Percentiles rank a stretch among this genome's conserved stretches.
Conservation (phyloP, 2,329 filamentous ascomycete genomes). For the Aspergillus ochraceus region DNA sequence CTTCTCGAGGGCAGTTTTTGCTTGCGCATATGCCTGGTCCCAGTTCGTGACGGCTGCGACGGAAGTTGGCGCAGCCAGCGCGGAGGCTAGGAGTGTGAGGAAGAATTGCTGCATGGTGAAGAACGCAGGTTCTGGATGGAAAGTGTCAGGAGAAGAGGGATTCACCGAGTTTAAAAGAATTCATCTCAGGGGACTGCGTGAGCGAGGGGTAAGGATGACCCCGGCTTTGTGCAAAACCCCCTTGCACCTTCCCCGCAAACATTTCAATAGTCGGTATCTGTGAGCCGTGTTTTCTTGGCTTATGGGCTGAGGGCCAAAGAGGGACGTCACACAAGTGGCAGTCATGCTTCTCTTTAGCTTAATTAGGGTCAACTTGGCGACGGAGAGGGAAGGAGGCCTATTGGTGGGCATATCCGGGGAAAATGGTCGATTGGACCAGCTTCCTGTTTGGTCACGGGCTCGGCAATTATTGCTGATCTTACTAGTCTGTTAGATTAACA, state of each 20-base stretch:
- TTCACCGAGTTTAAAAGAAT: not conserved
- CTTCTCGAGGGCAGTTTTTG: conserved; percentile 10
- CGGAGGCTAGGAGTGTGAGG: not conserved
- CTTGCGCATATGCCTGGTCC: conserved; percentile 14
- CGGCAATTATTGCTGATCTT: not conserved
- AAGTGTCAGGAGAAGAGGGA: not conserved
- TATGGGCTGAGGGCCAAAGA: not conserved
- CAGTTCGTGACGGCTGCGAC: not conserved
- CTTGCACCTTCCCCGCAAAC: not conserved
- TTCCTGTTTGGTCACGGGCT: not conserved
- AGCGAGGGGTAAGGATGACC: not conserved
- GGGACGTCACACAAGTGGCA: not conserved
- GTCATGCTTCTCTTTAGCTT: not conserved
- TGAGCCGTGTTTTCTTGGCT: too few species aligned
- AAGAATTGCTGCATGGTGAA: not conserved
- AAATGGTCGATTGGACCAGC: not conserved
- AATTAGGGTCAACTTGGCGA: not conserved
- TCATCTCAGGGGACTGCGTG: not conserved
- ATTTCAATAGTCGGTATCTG: not conserved
- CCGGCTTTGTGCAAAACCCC: not conserved
- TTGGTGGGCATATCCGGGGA: not conserved
- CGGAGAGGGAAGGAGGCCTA: not conserved
- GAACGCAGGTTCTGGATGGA: not conserved
- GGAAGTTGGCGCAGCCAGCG: not conserved
- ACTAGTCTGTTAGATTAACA: not conserved